phyloP scores from a whole-genome alignment of 1,284 basidiomycete genomes.

The Tremellales sp. region DNA sequence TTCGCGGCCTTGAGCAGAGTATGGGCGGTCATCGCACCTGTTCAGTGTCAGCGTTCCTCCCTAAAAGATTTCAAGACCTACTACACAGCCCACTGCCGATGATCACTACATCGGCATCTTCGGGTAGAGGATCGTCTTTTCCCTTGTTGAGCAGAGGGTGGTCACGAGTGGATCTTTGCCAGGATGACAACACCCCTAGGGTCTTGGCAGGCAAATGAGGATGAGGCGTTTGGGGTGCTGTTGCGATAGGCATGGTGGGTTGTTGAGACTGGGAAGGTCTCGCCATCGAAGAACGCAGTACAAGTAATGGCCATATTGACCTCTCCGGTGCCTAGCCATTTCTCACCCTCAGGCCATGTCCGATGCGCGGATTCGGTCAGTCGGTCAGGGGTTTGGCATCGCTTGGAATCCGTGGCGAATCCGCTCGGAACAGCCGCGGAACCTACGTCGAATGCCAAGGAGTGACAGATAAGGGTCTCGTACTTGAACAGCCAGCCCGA shows the following conservation, averaged over 20 bases:
- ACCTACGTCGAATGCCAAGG: too few species aligned
- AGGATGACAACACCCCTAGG: constrained; percentile 29
- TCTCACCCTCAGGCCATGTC: too few species aligned
- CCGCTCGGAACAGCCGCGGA: too few species aligned
- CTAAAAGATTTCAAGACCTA: constrained; percentile 3
- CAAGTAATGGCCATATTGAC: too few species aligned
- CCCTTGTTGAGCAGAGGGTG: constrained; percentile 32
- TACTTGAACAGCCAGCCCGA: too few species aligned
- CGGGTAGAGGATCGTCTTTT: constrained; percentile 21
- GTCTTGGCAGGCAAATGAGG: constrained; percentile 21
- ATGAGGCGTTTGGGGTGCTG: constrained; percentile 8
- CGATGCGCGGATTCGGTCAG: too few species aligned
- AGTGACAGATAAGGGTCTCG: too few species aligned
- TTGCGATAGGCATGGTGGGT: constrained; percentile 18
- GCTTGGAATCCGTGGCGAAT: too few species aligned
- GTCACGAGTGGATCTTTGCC: constrained; percentile 33
- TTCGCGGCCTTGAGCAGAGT: constrained; percentile 17
- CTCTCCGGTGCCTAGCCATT: too few species aligned
- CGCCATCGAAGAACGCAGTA: too few species aligned
- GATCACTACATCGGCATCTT: constrained; percentile 26
- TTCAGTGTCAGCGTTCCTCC: not conserved
- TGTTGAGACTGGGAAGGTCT: not conserved
- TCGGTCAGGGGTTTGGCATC: too few species aligned
- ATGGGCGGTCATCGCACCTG: constrained; percentile 27
- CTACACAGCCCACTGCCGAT: constrained; percentile 36